These are phyloP conservation scores for Leccinum uliginosum DNA, from an alignment of 768 basidiomycete species.

Conservation along the genomic window DNA sequence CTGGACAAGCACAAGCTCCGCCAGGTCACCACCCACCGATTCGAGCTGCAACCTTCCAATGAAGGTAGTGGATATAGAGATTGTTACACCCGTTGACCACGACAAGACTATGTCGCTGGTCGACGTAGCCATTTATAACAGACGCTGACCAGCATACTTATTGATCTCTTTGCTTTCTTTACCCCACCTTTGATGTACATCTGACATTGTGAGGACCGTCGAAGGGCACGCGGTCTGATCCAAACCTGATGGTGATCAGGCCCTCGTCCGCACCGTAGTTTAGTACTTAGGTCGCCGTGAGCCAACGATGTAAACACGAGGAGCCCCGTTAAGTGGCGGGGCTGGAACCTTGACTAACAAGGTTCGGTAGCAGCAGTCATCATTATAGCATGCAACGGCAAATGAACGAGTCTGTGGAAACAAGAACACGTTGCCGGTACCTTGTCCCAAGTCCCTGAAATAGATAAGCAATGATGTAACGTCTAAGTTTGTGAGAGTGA, in stretches of 20 bases:
- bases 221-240: background rate
- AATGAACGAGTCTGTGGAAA: slow-evolving; percentile 12
- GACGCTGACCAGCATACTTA: slow-evolving; percentile 21
- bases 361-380: slow-evolving; percentile 17
- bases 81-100: slow-evolving; percentile 1
- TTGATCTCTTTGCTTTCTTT: slow-evolving; percentile 8
- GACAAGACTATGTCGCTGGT: slow-evolving; percentile 19
- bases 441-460: slow-evolving; percentile 7
- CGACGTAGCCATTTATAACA: slow-evolving; percentile 15
- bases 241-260: slow-evolving; percentile 14
- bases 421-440: slow-evolving; percentile 15
- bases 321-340: slow-evolving; percentile 20
- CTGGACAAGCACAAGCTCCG: slow-evolving; percentile 18
- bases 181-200: slow-evolving; percentile 6
- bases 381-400: slow-evolving; percentile 8
- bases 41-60: slow-evolving; percentile 31
- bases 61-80: background rate
- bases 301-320: slow-evolving; percentile 28
- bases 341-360: slow-evolving; percentile 23
- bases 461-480: background rate
- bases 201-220: slow-evolving; percentile 9
- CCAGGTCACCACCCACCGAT: slow-evolving; percentile 22
- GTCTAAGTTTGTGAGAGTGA: slow-evolving; percentile 2
- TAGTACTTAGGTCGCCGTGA: slow-evolving; percentile 19
- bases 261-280: slow-evolving; percentile 12